A percentile compares a stretch with the other conserved stretches of the same genome.
Evolutionary conservation across 495 filamentous ascomycete genomes (phyloP).

Genomic region (Daldinia childiae): DNA sequence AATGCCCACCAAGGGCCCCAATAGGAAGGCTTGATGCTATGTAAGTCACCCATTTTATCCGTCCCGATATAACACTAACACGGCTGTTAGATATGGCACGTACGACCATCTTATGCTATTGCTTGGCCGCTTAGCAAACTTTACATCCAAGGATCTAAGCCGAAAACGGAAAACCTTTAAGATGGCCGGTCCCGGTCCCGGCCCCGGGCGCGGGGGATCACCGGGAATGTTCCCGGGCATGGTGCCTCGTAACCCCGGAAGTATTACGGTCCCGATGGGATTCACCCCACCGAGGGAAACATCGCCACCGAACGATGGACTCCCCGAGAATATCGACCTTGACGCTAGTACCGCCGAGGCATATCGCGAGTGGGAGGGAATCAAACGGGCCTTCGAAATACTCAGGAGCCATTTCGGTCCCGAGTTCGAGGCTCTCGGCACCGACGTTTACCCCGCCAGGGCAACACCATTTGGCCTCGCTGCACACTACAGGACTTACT

Average conservation of each 20-base stretch:
- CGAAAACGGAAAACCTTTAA: slow-evolving; percentile 74
- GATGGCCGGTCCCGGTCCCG: slow-evolving; percentile 50
- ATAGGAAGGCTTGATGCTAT: slow-evolving; percentile 81
- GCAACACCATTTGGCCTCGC: slow-evolving; percentile 80
- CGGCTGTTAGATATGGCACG: slow-evolving; percentile 70
- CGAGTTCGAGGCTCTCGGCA: slow-evolving; percentile 79
- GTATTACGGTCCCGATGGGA: slow-evolving; percentile 63
- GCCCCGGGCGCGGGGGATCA: slow-evolving; percentile 46
- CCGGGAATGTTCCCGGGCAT: slow-evolving; percentile 68
- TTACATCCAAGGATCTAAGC: slow-evolving; percentile 77
- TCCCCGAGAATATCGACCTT: slow-evolving; percentile 57
- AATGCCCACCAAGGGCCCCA: slow-evolving; percentile 84
- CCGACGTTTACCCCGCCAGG: slow-evolving; percentile 70
- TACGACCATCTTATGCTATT: slow-evolving; percentile 87
- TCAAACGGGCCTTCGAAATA: slow-evolving; percentile 72
- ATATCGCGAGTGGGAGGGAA: slow-evolving; percentile 80
- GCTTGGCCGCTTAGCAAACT: slow-evolving; percentile 82
- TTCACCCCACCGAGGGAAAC: slow-evolving; percentile 59
- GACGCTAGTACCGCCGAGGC: slow-evolving; percentile 73
- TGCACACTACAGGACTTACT: slow-evolving; percentile 83
- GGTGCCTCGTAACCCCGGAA: slow-evolving; percentile 62
- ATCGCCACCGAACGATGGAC: slow-evolving; percentile 47
- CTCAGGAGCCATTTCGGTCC: slow-evolving; percentile 73
- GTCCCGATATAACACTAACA: slow-evolving; percentile 15
- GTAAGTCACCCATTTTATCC: slow-evolving; percentile 45